Evolutionary conservation across 2,329 filamentous ascomycete genomes (phyloP), one percentile per base, ranked within the genome.

Genomic region (Pseudogymnoascus sp.): DNA sequence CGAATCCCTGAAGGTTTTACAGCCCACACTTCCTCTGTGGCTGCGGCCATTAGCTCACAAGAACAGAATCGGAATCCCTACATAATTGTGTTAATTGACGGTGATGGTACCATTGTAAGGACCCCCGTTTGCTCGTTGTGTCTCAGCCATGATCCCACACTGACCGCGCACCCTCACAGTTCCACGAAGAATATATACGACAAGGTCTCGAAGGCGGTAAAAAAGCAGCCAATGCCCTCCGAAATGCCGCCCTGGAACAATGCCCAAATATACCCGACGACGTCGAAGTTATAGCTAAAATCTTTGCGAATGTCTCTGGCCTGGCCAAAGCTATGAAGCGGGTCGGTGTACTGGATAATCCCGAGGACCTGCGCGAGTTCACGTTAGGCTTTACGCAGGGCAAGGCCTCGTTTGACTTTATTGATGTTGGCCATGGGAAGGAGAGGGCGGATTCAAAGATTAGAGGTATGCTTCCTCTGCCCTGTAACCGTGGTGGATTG

Each of bases 381-480:
- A 77, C 78, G 25, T 68, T 78, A 62, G 85, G 81, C 37, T 87
- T 86, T 74, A 85, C 80, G 57, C 82, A 84, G 70, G 79, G 76
- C 63, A 79, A 79, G 65, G 76, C 81, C 8, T 79, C 78, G 9
- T 86, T 86, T 74, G 83, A 87, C 70, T 87, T 86, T 74, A 75
- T 86, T 62, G 84, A 87, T 67, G 79, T 87, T 60, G 84, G 84
- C 35, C 73, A 78, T 65, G 79, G 79, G 47, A 85, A 84, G 69
- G 82, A 86, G 67, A 76, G 80, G 58, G 79, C 81, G 6, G 81
- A 84, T 68, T 78, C 78, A 54, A 87, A 87, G 70, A 81, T 87
- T 65, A 80, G 78, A 77, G 83, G 83, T 84, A 71, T 57, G 72
- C 16, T 16, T 36, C 50, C 20, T 33, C 57, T 20, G 20, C 58